Evolutionary conservation across 2,329 filamentous ascomycete genomes (phyloP).

Genomic region (Aureobasidium pullulans): DNA sequence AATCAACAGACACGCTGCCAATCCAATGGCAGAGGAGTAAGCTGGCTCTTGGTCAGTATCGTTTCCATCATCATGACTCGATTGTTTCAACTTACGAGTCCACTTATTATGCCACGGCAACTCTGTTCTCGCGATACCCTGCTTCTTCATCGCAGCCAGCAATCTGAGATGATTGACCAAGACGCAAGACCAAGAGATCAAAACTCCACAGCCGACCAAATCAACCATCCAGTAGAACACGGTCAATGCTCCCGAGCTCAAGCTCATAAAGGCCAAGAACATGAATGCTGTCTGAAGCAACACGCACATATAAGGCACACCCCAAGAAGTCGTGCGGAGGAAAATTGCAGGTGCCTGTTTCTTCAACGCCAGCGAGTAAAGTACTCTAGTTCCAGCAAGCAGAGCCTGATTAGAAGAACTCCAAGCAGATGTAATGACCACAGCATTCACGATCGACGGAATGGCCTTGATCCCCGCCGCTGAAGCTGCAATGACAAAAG

Average conservation of each 20-base stretch:
- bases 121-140: slow-evolving; percentile 20
- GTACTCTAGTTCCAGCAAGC: slow-evolving; percentile 64
- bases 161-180: slow-evolving; percentile 22
- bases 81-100: slow-evolving; percentile 37
- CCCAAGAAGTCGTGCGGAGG: slow-evolving; percentile 60
- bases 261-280: slow-evolving; percentile 47
- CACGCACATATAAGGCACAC: slow-evolving; percentile 63
- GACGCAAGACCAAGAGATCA: slow-evolving; percentile 25
- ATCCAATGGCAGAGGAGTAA: neutral
- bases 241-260: slow-evolving; percentile 31
- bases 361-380: slow-evolving; percentile 65
- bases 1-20: slow-evolving; percentile 32
- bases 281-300: slow-evolving; percentile 55
- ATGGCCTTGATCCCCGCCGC: slow-evolving; percentile 57
- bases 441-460: slow-evolving; percentile 63
- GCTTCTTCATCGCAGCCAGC: slow-evolving; percentile 20
- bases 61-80: slow-evolving; percentile 19
- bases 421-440: slow-evolving; percentile 69
- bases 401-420: slow-evolving; percentile 70
- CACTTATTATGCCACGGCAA: slow-evolving; percentile 21
- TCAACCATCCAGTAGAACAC: slow-evolving; percentile 45
- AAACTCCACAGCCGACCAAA: slow-evolving; percentile 29
- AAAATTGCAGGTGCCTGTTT: slow-evolving; percentile 66
- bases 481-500: slow-evolving; percentile 67
- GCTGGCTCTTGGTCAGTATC: neutral